Evolutionary conservation across 768 basidiomycete genomes (phyloP), one percentile per base, ranked within the genome.

Genomic region (Tricholoma sp.): DNA sequence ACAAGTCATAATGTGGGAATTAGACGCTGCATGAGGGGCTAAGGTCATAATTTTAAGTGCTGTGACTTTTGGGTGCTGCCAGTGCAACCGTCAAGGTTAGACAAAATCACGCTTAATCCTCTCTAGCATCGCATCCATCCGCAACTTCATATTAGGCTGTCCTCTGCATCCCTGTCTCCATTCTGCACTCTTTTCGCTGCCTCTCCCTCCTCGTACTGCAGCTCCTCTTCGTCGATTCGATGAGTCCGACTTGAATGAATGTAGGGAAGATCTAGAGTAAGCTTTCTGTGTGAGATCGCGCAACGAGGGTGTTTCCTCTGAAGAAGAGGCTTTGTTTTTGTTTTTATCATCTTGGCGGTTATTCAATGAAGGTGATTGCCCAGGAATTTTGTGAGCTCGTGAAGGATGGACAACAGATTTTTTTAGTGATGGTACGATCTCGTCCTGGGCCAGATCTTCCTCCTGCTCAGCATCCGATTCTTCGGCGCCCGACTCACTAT

Each of bases 61-160:
- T 20, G 31, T 54, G 6, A 45, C 12, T 13, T 28, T 37, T 42
- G 53, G 57, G 54, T 58, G 54, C n/a, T n/a, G n/a, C n/a, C n/a
- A n/a, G 2, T 55, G 52, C 56, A 53, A 29, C 8, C 12, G 44
- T 8, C 31, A 54, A 56, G 33, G 47, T 68, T 67, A 83, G 53
- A 72, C 65, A 37, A 72, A 67, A 63, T 86, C 80, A 49, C 79
- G 80, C 68, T 90, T 88, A 61, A 96, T 94, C 71, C 88, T 86
- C 68, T 92, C 90, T 56, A 96, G 79, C 78, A 96, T 78, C 29
- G 82, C 85, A 59, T 84, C 83, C 91, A 96, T 95, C 50, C 92
- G 85, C 50, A 89, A 71, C 64, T 87, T 89, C 93, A 96, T 94
- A 66, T 79, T 73, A 18, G 80, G 78, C 53, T 81, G 78, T n/a